These are phyloP conservation scores for Clitocybe nebularis DNA, from an alignment of 1,284 basidiomycete genomes.

Conservation along the genomic window DNA sequence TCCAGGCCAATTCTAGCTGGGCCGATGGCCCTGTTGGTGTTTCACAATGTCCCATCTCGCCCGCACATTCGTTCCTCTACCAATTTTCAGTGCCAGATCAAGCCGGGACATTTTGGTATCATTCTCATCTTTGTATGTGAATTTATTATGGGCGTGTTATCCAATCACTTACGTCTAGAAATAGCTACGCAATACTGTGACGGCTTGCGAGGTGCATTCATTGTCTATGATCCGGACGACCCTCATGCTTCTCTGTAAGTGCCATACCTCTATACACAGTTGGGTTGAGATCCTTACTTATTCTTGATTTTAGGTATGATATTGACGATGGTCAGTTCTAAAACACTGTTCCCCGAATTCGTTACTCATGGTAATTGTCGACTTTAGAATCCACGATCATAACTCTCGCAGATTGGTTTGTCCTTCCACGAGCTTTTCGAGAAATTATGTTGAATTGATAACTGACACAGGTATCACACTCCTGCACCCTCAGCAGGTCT, in stretches of 20 bases:
- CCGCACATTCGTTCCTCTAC: constrained; percentile 30
- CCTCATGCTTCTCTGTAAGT: no score
- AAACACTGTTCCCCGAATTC: not conserved
- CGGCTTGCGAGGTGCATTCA: constrained; percentile 28
- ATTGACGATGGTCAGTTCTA: constrained; percentile 14
- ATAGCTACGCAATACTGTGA: constrained; percentile 26
- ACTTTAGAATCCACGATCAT: constrained; percentile 10
- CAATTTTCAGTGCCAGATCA: constrained; percentile 22
- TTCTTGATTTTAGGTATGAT: no score
- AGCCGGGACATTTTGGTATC: constrained; percentile 42
- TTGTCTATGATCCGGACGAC: constrained; percentile 25
- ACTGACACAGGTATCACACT: constrained; percentile 16
- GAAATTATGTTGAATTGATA: not conserved
- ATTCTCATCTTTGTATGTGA: constrained; percentile 33
- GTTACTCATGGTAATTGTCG: not conserved
- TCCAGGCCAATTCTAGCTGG: constrained; percentile 30
- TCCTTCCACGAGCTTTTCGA: not conserved
- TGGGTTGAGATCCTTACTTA: no score
- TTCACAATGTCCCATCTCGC: constrained; percentile 42
- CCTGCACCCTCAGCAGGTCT: constrained; percentile 8
- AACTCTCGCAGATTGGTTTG: constrained; percentile 1
- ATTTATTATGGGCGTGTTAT: no score
- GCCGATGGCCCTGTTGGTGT: constrained; percentile 37
- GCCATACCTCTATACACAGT: no score
- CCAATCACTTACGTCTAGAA: no score